Base-by-base conservation (phyloP, 495 filamentous ascomycete genomes). In the Lasiosphaeris hirsuta region DNA sequence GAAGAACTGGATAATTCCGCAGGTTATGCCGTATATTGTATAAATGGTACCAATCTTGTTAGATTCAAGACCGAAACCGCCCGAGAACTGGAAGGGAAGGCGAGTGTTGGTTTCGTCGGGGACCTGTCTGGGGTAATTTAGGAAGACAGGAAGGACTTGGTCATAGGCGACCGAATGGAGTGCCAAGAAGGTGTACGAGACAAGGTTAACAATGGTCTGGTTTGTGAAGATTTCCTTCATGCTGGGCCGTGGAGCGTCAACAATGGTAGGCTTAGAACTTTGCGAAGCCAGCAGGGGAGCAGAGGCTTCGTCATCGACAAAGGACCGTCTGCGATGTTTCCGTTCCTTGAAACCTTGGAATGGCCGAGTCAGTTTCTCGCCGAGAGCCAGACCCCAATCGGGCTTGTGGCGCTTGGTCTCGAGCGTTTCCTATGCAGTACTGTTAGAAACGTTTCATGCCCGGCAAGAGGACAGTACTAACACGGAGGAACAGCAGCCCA, bases 81-180 rank as follows among this genome's bases (percentile, higher is more conserved):
- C 86, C 3, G 80, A 76, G 64, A 95, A 95, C 61, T 86, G 84
- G 71, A 95, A 87, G 0, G 90, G 90, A 2, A 90, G 77, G 35
- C 79, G 74, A 0, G 84, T 85, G 65, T 88, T 86, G 69, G 63
- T 56, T 2, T 74, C 56, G 33, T 82, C 68, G 0, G 78, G 66
- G 1, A 67, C 67, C 30, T 76, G 63, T 10, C 54, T 58, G 58
- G 87, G 89, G 63, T 85, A 85, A 68, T 93, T 89, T 67, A 94
- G 81, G 64, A 92, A 93, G 1, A 93, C 87, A 1, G 90, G 87
- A 4, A 94, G 76, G 7, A 90, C 76, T 53, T 92, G 89, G 69
- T 96, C 90, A 65, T 83, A 94, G 0, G 87, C 86, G 51, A 92
- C 82, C 5, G 81, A 82, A 60, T 94, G 90, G 30, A 92, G 75